A percentile compares a stretch with the other conserved stretches of the same genome.
Evolutionary conservation across 257 asterid species (phyloP).

Genomic region (Fraxinus excelsior): DNA sequence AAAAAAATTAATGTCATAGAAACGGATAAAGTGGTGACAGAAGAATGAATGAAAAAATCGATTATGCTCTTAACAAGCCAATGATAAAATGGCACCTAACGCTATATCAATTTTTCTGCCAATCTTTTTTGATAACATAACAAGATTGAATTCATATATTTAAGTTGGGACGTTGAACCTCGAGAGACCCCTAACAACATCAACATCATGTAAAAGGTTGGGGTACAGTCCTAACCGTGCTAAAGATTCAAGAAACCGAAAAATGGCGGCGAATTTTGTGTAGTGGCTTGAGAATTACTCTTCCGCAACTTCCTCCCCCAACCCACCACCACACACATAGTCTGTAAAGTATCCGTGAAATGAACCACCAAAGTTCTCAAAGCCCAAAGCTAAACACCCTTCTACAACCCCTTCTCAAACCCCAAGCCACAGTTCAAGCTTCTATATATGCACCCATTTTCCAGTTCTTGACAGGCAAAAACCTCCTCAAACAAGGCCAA

Average conservation of each 20-base stretch:
- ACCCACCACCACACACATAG: not conserved
- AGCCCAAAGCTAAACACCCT: constrained; percentile 42
- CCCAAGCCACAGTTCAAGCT: constrained; percentile 32
- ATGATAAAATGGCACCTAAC: no score
- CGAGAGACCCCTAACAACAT: no score
- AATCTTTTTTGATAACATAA: no score
- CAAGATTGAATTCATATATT: no score
- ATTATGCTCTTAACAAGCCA: no score
- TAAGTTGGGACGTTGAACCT: no score
- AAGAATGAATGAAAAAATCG: no score
- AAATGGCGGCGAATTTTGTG: not conserved
- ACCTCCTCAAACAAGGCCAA: constrained; percentile 60
- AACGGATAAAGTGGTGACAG: no score
- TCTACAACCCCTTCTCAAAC: constrained; percentile 41
- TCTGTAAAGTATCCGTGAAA: constrained; percentile 29
- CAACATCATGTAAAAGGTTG: no score
- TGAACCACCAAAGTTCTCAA: constrained; percentile 27
- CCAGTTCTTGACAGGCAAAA: constrained; percentile 60
- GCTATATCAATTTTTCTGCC: no score
- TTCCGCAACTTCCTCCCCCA: not conserved
- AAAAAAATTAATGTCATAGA: no score
- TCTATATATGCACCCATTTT: constrained; percentile 60
- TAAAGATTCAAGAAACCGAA: not conserved
- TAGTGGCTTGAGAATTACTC: not conserved
- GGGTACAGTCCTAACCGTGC: not conserved